phyloP scores from a whole-genome alignment of 2,329 filamentous ascomycete genomes.

The Decorospora gaudefroyi region DNA sequence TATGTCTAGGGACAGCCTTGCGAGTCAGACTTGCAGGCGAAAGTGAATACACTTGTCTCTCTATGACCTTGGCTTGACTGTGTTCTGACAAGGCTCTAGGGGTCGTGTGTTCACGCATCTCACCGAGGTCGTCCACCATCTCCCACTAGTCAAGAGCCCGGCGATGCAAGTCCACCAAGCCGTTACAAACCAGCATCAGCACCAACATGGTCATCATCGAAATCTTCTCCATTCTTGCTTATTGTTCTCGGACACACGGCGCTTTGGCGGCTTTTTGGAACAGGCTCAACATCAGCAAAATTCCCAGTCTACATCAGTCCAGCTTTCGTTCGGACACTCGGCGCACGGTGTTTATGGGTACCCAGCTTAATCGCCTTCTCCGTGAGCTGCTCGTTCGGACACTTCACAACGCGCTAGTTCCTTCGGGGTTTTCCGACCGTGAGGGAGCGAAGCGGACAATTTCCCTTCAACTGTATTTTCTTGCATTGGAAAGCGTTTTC shows the following conservation, averaged over 20 bases:
- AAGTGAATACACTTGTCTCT: conserved; percentile 43
- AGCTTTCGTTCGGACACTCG: conserved; percentile 28
- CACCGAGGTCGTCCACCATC: conserved; percentile 20
- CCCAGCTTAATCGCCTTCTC: conserved; percentile 22
- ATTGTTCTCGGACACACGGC: conserved; percentile 44
- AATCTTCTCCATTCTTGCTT: conserved; percentile 47
- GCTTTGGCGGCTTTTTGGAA: conserved; percentile 38
- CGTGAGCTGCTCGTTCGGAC: conserved; percentile 7
- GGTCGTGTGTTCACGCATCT: conserved; percentile 27
- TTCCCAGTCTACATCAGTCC: conserved; percentile 19
- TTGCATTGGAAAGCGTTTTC: conserved; percentile 40
- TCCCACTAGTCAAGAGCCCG: conserved; percentile 15
- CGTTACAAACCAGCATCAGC: conserved; percentile 20
- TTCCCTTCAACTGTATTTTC: conserved; percentile 37
- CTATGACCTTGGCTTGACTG: conserved; percentile 21
- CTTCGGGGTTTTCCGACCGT: background rate
- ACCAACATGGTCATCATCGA: conserved; percentile 31
- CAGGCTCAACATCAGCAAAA: conserved; percentile 29
- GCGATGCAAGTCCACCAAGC: conserved; percentile 12
- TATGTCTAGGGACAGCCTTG: conserved; percentile 42
- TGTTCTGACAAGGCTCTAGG: conserved; percentile 37
- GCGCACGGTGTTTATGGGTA: conserved; percentile 35
- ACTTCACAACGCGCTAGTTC: background rate
- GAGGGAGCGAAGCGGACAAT: conserved; percentile 13
- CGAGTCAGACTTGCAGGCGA: conserved; percentile 45